Evolutionary conservation across 2,329 filamentous ascomycete species (phyloP), one percentile per base, ranked within the genome.

Genomic region (Zelopaecilomyces penicillatus): DNA sequence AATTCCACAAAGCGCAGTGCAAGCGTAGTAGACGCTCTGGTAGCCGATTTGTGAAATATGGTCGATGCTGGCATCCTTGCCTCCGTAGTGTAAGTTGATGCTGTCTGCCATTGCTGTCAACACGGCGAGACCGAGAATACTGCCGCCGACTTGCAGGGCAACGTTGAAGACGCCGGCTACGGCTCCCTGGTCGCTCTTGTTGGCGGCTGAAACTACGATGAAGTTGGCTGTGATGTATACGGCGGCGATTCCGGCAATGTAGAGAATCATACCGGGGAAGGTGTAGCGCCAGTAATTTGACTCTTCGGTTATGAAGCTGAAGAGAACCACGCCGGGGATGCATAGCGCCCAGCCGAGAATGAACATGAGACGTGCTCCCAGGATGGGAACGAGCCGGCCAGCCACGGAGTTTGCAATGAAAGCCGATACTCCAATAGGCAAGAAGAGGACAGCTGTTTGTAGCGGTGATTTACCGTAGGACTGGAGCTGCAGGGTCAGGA

Each of bases 251-350:
- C 41, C 41, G 1, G 31, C 28, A 6, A 43, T 43, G 8, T 43
- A 43, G 4, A 43, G 34, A 7, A 43, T 30, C 41, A 38, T 38
- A 6, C 29, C 41, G 3, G 41, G 41, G 12, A 43, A 43, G 1
- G 41, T 43, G 29, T 30, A 43, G n/a, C 41, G 41, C 41, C 41
- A 43, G 28, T 43, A 43, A 12, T 36, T 43, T 11, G 41, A 31
- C 10, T 29, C 29, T 12, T 34, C 12, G n/a, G 41, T 43, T 12
- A 43, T 38, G 41, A 37, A 30, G 34, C 41, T 43, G 41, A 43
- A 43, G 41, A 43, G 34, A 2, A 12, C 29, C 27, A 43, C 41
- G 41, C 41, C 41, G n/a, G 41, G 41, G n/a, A 43, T 38, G 41
- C 41, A 43, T 11, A 43, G 41, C 28, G 33, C 29, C 41, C 41